A percentile compares a stretch with the other conserved stretches of the same genome.
phyloP scores from a whole-genome alignment of 2,329 filamentous ascomycete genomes.

The Colletotrichum kahawae region DNA sequence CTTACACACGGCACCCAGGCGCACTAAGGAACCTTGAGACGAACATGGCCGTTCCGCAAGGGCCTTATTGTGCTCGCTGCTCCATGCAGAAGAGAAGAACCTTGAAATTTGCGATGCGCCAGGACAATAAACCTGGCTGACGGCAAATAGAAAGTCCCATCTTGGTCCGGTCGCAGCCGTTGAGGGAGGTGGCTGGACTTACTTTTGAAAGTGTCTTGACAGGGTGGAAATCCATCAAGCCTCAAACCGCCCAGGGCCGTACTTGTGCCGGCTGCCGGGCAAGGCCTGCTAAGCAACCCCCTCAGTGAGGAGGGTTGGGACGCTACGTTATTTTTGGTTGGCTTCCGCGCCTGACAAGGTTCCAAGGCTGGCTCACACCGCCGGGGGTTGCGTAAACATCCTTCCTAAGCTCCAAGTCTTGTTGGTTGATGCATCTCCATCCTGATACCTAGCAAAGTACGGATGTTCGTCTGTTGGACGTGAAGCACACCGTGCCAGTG shows the following conservation, averaged over 20 bases:
- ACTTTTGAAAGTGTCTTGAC: background rate
- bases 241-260: background rate
- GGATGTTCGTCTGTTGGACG: background rate
- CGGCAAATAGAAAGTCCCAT: background rate
- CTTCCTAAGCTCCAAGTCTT: background rate
- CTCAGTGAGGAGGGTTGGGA: background rate
- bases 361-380: background rate
- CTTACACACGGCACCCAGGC: background rate
- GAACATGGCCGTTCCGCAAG: background rate
- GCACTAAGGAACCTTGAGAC: background rate
- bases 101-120: background rate
- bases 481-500: background rate
- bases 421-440: background rate
- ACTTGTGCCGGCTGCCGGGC: constrained; percentile 6
- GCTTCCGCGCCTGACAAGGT: background rate
- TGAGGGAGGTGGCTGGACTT: background rate
- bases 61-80: background rate
- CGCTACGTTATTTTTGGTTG: background rate
- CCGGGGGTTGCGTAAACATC: background rate
- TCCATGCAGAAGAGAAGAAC: background rate
- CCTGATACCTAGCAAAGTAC: background rate
- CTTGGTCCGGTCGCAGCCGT: background rate
- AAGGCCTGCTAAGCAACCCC: background rate
- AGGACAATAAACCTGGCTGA: background rate
- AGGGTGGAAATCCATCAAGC: background rate